phyloP scores from a whole-genome alignment of 768 basidiomycete genomes.

The Chalciporus sphaerocephalus region DNA sequence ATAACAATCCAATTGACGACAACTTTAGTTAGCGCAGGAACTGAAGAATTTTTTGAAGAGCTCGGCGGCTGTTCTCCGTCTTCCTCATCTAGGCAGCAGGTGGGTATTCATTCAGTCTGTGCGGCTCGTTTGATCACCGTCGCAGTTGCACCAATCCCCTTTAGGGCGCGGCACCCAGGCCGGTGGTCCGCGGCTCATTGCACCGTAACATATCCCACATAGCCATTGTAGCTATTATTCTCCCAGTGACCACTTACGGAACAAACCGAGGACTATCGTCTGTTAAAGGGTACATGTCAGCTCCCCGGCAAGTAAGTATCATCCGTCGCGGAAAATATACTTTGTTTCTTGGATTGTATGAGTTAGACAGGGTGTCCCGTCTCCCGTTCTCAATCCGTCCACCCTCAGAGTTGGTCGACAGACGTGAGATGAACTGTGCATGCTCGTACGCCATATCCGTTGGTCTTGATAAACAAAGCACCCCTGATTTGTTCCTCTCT shows the following conservation, averaged over 20 bases:
- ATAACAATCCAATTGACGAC: background rate
- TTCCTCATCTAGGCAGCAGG: no score
- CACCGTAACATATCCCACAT: background rate
- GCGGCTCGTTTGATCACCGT: background rate
- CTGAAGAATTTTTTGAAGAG: background rate
- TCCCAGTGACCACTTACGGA: slow-evolving; percentile 18
- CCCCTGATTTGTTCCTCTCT: background rate
- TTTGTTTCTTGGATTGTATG: background rate
- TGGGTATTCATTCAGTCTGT: background rate
- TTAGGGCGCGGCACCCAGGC: no score
- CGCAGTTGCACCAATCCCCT: background rate
- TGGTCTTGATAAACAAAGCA: background rate
- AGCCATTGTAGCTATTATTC: background rate
- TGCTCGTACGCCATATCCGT: background rate
- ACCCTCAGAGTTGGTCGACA: background rate
- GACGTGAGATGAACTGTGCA: background rate
- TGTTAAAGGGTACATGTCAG: background rate
- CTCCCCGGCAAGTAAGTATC: background rate
- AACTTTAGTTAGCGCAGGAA: background rate
- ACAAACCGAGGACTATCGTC: background rate
- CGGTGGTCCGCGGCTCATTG: background rate
- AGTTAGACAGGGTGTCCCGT: no score
- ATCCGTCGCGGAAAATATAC: background rate
- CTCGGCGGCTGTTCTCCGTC: background rate
- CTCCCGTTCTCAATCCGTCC: no score